A percentile compares a stretch with the other conserved stretches of the same genome.
phyloP scores from a whole-genome alignment of 2,329 filamentous ascomycete species.

The Alternaria angustiovoidea region DNA sequence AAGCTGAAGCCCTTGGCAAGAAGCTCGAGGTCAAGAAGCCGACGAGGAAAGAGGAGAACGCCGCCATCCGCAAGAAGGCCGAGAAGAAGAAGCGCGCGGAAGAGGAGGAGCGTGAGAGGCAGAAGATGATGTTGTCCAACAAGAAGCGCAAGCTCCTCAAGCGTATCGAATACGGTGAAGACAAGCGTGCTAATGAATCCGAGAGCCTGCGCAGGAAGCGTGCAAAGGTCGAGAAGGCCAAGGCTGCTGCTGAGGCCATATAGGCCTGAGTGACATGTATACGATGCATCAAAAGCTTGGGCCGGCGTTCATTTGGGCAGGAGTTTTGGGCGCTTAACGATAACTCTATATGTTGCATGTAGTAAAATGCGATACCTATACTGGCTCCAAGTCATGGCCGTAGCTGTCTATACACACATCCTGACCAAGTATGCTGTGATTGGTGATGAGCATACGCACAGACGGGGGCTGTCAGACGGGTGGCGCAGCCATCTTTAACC shows the following conservation, averaged over 20 bases:
- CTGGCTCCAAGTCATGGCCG: slow-evolving; percentile 2
- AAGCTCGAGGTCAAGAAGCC: slow-evolving; percentile 52
- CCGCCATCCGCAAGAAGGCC: slow-evolving; percentile 71
- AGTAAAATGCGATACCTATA: slow-evolving; percentile 8
- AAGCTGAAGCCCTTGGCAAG: slow-evolving; percentile 84
- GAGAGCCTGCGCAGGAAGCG: slow-evolving; percentile 88
- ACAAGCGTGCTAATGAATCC: slow-evolving; percentile 89
- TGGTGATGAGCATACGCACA: background rate
- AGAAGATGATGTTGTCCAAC: slow-evolving; percentile 98
- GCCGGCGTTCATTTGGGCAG: slow-evolving; percentile 24
- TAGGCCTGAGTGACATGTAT: slow-evolving; percentile 11
- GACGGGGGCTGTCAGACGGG: slow-evolving; percentile 3
- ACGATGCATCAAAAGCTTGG: slow-evolving; percentile 21
- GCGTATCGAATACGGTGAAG: slow-evolving; percentile 96
- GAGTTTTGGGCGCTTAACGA: slow-evolving; percentile 21
- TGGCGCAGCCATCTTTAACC: background rate
- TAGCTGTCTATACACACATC: background rate
- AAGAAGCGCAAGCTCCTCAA: slow-evolving; percentile 98
- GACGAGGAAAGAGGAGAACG: slow-evolving; percentile 66
- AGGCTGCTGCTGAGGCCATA: slow-evolving; percentile 42
- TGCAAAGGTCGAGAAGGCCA: slow-evolving; percentile 79
- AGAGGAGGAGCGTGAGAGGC: slow-evolving; percentile 86
- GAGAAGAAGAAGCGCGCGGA: slow-evolving; percentile 69
- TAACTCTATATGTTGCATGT: slow-evolving; percentile 11
- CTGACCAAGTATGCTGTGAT: background rate